phyloP scores from a whole-genome alignment of 192 early-diverging fungal genomes.

The Coemansia sp. region DNA sequence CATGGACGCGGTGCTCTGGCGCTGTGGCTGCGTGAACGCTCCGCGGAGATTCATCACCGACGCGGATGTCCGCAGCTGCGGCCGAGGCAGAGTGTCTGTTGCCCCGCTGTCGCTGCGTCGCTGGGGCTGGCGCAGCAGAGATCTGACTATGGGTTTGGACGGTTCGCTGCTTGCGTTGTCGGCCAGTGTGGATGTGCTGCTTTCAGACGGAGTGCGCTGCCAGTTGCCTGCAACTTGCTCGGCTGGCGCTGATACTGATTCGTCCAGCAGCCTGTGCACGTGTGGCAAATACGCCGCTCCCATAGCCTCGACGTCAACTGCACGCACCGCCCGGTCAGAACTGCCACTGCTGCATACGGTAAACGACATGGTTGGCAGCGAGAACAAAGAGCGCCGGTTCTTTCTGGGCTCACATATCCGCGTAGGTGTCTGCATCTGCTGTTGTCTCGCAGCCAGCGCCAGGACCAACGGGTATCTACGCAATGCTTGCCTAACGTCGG shows the following conservation, averaged over 20 bases:
- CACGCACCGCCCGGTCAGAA: slow-evolving; percentile 7
- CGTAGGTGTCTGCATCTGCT: slow-evolving; percentile 3
- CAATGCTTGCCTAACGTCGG: not conserved
- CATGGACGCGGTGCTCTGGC: not conserved
- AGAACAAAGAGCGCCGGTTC: not conserved
- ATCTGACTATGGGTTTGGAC: not conserved
- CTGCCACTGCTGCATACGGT: slow-evolving; percentile 12
- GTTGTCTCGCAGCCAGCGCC: slow-evolving; percentile 1
- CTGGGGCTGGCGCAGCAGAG: not conserved
- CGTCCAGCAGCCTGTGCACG: slow-evolving; percentile 13
- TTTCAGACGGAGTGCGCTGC: slow-evolving; percentile 20
- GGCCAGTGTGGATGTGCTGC: slow-evolving; percentile 26
- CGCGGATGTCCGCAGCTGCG: slow-evolving; percentile 8
- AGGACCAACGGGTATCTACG: slow-evolving; percentile 13
- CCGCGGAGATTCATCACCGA: slow-evolving; percentile 1
- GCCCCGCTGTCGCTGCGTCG: slow-evolving; percentile 20
- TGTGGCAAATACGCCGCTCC: slow-evolving; percentile 27
- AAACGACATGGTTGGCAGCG: slow-evolving; percentile 27
- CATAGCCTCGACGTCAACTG: slow-evolving; percentile 37
- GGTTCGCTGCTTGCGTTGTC: slow-evolving; percentile 9
- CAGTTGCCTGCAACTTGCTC: not conserved
- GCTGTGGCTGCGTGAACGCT: not conserved
- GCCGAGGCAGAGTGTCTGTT: not conserved
- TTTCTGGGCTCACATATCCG: slow-evolving; percentile 14
- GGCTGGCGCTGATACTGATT: no score